Evolutionary conservation across 805 yeast species (phyloP).

Genomic region (Starmerella riodocensis): DNA sequence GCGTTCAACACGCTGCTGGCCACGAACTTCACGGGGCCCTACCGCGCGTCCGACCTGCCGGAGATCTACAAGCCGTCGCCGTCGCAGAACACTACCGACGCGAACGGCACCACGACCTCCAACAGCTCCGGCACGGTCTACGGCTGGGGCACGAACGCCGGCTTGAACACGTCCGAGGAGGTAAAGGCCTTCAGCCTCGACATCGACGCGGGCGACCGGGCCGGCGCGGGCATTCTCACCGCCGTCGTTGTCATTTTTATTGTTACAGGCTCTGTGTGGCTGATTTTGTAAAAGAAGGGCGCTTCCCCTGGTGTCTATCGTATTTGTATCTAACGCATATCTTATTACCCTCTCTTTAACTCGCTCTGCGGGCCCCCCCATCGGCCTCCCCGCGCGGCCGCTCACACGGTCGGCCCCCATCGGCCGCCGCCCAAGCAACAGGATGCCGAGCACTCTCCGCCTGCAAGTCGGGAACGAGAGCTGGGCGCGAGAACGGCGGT

Average conservation of each 20-base stretch:
- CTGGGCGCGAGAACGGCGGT: no score
- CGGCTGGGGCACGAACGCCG: conserved; percentile 24
- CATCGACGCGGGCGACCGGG: conserved; percentile 42
- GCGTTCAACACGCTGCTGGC: conserved; percentile 28
- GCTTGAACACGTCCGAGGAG: conserved; percentile 17
- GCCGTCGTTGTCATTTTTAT: conserved; percentile 51
- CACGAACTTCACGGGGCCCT: conserved; percentile 19
- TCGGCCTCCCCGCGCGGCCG: no score
- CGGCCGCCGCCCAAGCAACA: no score
- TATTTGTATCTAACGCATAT: no score
- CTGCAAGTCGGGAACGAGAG: no score
- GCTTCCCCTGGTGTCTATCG: no score
- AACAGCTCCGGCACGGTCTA: conserved; percentile 16
- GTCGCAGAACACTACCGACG: conserved; percentile 1
- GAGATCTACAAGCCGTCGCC: conserved; percentile 13
- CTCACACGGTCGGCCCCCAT: no score
- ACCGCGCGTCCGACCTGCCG: conserved; percentile 20
- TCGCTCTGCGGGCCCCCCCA: no score
- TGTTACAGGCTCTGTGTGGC: conserved; percentile 54
- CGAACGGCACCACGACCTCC: conserved; percentile 6
- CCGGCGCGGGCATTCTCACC: conserved; percentile 77
- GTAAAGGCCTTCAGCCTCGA: conserved; percentile 16
- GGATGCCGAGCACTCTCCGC: no score
- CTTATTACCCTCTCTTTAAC: no score
- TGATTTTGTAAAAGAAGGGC: no score